These are phyloP conservation scores for Fusarium fracticaudum DNA, from an alignment of 2,329 filamentous ascomycete genomes.

Conservation along the genomic window DNA sequence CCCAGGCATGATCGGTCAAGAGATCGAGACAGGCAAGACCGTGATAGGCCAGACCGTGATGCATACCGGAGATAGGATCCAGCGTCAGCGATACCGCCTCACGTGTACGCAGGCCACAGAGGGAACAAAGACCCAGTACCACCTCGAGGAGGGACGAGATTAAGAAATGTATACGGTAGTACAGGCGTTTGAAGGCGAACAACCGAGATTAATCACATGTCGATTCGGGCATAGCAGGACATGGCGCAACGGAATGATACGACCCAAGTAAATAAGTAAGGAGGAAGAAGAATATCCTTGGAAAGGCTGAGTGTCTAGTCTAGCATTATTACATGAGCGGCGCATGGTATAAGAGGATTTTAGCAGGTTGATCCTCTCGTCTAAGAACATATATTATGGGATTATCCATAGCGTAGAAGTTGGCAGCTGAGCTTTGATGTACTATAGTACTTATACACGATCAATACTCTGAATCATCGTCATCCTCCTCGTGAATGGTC, in stretches of 20 bases:
- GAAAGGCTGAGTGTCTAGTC: slow-evolving; percentile 11
- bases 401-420: slow-evolving; percentile 8
- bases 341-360: background rate
- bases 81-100: background rate
- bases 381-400: slow-evolving; percentile 15
- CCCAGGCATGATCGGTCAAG: slow-evolving; percentile 51
- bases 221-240: slow-evolving; percentile 9
- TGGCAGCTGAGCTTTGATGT: background rate
- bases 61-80: slow-evolving; percentile 58
- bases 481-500: slow-evolving; percentile 78
- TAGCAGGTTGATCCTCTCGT: background rate
- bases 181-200: slow-evolving; percentile 32
- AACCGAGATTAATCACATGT: slow-evolving; percentile 15
- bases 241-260: slow-evolving; percentile 34
- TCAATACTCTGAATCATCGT: slow-evolving; percentile 64
- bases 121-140: background rate
- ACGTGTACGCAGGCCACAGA: background rate
- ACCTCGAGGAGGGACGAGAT: background rate
- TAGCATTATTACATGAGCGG: slow-evolving; percentile 23
- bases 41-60: slow-evolving; percentile 60
- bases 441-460: background rate
- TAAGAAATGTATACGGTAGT: background rate
- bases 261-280: background rate
- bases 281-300: slow-evolving; percentile 10
- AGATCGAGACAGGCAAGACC: slow-evolving; percentile 57